Base-by-base conservation (phyloP, 768 basidiomycete species). In the Kwoniella sp. region DNA sequence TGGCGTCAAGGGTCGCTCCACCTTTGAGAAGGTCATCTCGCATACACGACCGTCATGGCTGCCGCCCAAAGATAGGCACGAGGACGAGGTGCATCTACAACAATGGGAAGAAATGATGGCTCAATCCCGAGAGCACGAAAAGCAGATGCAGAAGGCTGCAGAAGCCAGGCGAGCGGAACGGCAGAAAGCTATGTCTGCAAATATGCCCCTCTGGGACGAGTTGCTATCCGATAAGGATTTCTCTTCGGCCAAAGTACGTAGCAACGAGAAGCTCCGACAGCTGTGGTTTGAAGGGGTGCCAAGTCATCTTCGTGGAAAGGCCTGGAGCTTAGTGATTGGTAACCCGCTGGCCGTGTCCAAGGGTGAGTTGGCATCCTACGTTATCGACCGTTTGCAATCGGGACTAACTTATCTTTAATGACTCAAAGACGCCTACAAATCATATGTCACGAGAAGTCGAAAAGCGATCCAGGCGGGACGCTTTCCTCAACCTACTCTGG, bases 21-120 rank as follows among this genome's bases (percentile, higher is more conserved):
- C 59, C 12, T 55, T 70, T 28, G 70, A 71, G 15, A 65, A 70
- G 36, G 63, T 71, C 17, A 44, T 60, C 8, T 65, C 62, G 22
- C 62, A 68, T 28, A 73, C 72, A 17, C 50, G 72, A 46, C 68
- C 63, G 11, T 56, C 66, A 10, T 65, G 62, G 40, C 52, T 73
- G 0, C 72, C 72, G 2, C 72, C 72, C 1, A 73, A 73, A 52
- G 55, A 57, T 12, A 60, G 59, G 41, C 61, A 59, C 8, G 72
- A 73, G 46, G 72, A 73, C 31, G 65, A 69, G 43, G 46, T 50
- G 20, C 72, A 73, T 56, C 53, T 67, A 20, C 61, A 69, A 48
- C 58, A 67, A 37, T 73, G 72, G 72, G 66, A 70, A 47, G 53
- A 59, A 36, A 71, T 73, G 63, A 73, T 73, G 72, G 56, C 58